Conservation (phyloP, 2,329 filamentous ascomycete species). For the Penicillium sp. region DNA sequence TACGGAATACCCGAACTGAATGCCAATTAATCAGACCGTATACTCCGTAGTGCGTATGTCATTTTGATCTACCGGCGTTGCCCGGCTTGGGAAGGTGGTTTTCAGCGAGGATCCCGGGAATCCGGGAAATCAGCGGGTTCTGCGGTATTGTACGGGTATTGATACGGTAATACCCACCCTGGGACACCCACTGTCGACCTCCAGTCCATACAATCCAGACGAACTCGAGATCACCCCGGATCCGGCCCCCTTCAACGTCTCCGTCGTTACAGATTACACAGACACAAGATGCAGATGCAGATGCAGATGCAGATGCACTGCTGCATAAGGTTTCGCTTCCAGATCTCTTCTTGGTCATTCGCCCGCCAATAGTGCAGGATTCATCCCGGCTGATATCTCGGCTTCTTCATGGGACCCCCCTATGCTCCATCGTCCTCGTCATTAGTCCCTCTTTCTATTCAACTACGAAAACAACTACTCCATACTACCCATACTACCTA, state of each 20-base stretch:
- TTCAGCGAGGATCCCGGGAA: constrained; percentile 5
- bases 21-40: too few species aligned
- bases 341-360: constrained; percentile 1
- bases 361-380: neutral
- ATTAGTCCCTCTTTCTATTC: neutral
- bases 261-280: neutral
- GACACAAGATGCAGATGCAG: neutral
- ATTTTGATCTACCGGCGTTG: constrained; percentile 1
- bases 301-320: neutral
- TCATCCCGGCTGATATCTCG: too few species aligned
- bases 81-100: constrained; percentile 16
- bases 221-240: neutral
- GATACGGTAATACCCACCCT: neutral
- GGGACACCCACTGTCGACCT: too few species aligned
- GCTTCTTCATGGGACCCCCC: too few species aligned
- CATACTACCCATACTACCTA: neutral
- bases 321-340: constrained; percentile 2
- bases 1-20: neutral
- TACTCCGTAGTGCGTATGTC: too few species aligned
- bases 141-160: neutral
- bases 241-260: neutral
- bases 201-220: too few species aligned
- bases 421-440: too few species aligned
- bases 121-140: neutral
- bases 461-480: too few species aligned